Evolutionary conservation across 139 green algal species (phyloP).

Genomic region (Haematococcus lacustris): DNA sequence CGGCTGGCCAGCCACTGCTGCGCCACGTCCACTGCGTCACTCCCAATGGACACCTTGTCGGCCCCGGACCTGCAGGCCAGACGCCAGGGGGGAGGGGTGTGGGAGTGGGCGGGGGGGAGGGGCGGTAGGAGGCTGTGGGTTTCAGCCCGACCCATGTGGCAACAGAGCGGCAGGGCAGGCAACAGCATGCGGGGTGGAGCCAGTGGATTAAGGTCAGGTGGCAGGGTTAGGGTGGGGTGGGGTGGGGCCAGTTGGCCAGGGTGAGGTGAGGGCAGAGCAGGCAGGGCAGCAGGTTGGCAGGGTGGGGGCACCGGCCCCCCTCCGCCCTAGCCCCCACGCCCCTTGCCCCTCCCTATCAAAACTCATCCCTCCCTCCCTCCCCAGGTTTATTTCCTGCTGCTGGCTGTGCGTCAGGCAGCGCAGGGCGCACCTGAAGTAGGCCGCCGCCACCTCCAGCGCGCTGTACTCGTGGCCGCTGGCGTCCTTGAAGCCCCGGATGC

Average conservation of each 20-base stretch:
- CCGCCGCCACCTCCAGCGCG: constrained; percentile 86
- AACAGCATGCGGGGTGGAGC: too few species aligned
- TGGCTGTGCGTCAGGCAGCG: too few species aligned
- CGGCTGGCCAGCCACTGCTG: constrained; percentile 22
- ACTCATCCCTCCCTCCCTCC: neutral
- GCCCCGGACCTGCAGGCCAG: constrained; percentile 78
- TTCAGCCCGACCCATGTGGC: too few species aligned
- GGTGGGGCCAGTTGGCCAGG: too few species aligned
- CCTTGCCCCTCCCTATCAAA: neutral
- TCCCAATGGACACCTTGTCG: constrained; percentile 95
- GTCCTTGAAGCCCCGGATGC: constrained; percentile 91
- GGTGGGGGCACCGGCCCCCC: too few species aligned
- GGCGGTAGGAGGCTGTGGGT: too few species aligned
- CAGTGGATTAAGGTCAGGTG: too few species aligned
- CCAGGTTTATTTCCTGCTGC: neutral
- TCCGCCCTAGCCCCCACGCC: too few species aligned
- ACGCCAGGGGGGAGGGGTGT: too few species aligned
- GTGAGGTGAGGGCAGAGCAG: too few species aligned
- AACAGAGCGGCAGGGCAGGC: too few species aligned
- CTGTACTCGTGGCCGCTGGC: constrained; percentile 62
- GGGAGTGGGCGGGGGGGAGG: too few species aligned
- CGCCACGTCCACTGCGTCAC: constrained; percentile 71
- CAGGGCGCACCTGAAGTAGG: constrained; percentile 83
- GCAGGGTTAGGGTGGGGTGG: neutral
- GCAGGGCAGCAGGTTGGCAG: neutral